Conservation (phyloP, 257 asterid species). For the Fraxinus anomala region DNA sequence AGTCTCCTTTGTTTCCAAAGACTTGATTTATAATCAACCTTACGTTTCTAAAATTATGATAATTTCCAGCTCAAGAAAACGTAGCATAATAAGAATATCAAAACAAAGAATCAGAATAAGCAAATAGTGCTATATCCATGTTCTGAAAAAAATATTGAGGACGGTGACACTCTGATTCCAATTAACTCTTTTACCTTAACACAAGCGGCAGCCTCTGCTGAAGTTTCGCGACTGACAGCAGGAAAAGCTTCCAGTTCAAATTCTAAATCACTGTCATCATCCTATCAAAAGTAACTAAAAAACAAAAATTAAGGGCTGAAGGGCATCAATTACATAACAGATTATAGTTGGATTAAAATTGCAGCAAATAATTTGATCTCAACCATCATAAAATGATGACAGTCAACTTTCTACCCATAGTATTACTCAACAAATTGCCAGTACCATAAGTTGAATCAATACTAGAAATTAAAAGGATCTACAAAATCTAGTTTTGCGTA, state of each 20-base stretch:
- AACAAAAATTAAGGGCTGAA: slow-evolving; percentile 4
- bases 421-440: neutral
- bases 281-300: slow-evolving; percentile 45
- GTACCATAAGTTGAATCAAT: slow-evolving; percentile 3
- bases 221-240: slow-evolving; percentile 62
- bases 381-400: slow-evolving; percentile 4
- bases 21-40: neutral
- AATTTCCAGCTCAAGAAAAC: neutral
- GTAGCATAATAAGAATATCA: slow-evolving; percentile 3
- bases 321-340: slow-evolving; percentile 9
- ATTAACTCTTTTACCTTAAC: slow-evolving; percentile 58
- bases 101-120: slow-evolving; percentile 20
- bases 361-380: neutral
- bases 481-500: neutral
- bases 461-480: neutral
- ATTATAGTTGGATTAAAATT: slow-evolving; percentile 13
- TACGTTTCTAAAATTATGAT: neutral
- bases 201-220: slow-evolving; percentile 76
- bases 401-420: neutral
- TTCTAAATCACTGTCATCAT: slow-evolving; percentile 85
- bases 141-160: neutral
- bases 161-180: neutral
- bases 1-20: neutral
- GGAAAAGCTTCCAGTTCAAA: slow-evolving; percentile 74
- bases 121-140: slow-evolving; percentile 14